A percentile compares a stretch with the other conserved stretches of the same genome.
These are phyloP conservation scores for Hymenoscyphus salicellus DNA, from an alignment of 2,329 filamentous ascomycete genomes.

Conservation along the genomic window DNA sequence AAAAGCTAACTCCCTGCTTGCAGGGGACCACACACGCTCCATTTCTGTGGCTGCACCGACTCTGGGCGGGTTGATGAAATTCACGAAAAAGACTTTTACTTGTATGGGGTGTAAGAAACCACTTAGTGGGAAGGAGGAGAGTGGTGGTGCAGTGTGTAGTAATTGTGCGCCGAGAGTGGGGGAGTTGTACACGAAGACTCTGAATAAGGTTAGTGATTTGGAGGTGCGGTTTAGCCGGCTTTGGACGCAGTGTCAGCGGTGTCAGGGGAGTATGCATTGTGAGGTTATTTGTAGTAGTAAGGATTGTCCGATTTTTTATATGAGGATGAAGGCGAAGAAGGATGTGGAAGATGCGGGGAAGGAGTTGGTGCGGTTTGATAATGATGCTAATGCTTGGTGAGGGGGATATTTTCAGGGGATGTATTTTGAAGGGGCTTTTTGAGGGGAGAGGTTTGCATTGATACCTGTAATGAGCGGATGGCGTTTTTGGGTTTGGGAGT, in stretches of 20 bases:
- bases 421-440: background rate
- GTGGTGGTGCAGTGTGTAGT: slow-evolving; percentile 79
- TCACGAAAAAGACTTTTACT: slow-evolving; percentile 94
- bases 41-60: slow-evolving; percentile 90
- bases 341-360: slow-evolving; percentile 93
- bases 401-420: background rate
- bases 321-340: slow-evolving; percentile 99
- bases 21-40: slow-evolving; percentile 89
- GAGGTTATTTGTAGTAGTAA: slow-evolving; percentile 96
- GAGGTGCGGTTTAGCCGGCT: slow-evolving; percentile 89
- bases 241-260: slow-evolving; percentile 98
- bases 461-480: background rate
- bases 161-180: slow-evolving; percentile 82
- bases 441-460: background rate
- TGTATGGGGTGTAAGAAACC: slow-evolving; percentile 99
- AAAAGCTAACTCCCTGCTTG: slow-evolving; percentile 80
- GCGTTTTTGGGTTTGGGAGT: background rate
- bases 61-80: slow-evolving; percentile 95
- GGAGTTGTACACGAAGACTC: slow-evolving; percentile 88
- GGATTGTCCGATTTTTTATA: slow-evolving; percentile 99
- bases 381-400: slow-evolving; percentile 64
- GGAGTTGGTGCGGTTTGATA: slow-evolving; percentile 85
- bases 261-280: slow-evolving; percentile 95
- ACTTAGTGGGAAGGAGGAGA: slow-evolving; percentile 73
- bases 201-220: slow-evolving; percentile 84